These are phyloP conservation scores for Diaporthe citriasiana DNA, from an alignment of 2,329 filamentous ascomycete species.

Conservation along the genomic window DNA sequence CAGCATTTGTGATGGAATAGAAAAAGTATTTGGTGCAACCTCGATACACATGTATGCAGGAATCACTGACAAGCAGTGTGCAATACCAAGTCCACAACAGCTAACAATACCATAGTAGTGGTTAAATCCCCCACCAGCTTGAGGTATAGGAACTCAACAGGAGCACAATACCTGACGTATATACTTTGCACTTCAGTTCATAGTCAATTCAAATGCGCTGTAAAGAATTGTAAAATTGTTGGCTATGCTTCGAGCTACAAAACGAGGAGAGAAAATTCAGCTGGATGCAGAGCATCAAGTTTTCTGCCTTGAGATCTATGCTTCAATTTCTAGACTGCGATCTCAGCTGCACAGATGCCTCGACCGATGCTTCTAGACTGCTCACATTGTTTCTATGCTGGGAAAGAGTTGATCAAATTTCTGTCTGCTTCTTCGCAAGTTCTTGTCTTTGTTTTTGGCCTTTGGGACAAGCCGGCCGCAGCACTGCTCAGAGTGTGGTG, in stretches of 20 bases:
- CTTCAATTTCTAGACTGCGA: background rate
- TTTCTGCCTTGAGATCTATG: background rate
- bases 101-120: background rate
- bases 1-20: no score
- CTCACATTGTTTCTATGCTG: no score
- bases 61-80: background rate
- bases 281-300: background rate
- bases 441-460: background rate
- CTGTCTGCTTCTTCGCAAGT: background rate
- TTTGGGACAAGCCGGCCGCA: background rate
- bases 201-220: background rate
- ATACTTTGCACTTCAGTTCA: no score
- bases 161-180: no score
- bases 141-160: no score
- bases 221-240: background rate
- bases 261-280: background rate
- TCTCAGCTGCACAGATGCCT: background rate
- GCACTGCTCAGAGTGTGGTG: background rate
- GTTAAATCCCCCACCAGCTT: background rate
- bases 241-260: background rate
- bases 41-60: background rate
- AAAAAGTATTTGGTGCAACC: background rate
- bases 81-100: background rate
- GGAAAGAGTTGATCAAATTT: background rate
- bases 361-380: background rate